Conservation (phyloP, 148 eudicot species). For the Rhododendron mucronatum region DNA sequence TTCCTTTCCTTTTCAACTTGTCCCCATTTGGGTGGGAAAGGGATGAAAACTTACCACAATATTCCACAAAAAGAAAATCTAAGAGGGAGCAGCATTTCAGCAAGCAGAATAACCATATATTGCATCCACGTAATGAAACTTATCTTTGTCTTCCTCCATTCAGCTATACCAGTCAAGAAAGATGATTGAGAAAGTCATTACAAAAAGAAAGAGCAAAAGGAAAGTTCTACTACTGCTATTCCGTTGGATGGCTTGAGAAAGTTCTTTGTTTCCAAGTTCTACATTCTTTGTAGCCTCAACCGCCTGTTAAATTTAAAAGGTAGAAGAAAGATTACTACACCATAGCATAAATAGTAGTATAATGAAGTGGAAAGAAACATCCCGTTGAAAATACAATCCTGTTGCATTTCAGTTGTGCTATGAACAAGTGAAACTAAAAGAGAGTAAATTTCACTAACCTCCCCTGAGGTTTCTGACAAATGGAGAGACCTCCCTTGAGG, state of each 20-base stretch:
- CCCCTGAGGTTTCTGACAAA: not conserved
- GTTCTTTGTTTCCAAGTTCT: conserved; percentile 85
- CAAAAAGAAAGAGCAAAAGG: conserved; percentile 72
- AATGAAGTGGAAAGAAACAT: not conserved
- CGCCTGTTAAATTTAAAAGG: conserved; percentile 41
- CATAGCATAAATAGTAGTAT: not conserved
- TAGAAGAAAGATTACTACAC: not conserved
- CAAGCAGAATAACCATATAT: not conserved
- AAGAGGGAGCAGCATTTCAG: not conserved
- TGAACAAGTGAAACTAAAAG: not conserved
- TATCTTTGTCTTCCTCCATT: conserved; percentile 12
- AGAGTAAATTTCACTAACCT: not conserved
- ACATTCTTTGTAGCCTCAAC: conserved; percentile 88
- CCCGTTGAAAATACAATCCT: not conserved
- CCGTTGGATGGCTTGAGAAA: conserved; percentile 78
- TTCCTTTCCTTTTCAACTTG: not conserved
- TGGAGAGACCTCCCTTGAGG: not conserved
- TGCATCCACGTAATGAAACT: not conserved
- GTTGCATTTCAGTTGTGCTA: not conserved
- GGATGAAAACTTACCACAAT: not conserved
- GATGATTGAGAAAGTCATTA: conserved; percentile 71
- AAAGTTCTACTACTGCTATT: conserved; percentile 93
- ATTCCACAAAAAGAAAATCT: not conserved
- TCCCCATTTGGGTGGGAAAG: not conserved
- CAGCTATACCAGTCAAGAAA: conserved; percentile 92